Base-by-base conservation (phyloP, 2,329 filamentous ascomycete genomes). In the Beauveria varroae region DNA sequence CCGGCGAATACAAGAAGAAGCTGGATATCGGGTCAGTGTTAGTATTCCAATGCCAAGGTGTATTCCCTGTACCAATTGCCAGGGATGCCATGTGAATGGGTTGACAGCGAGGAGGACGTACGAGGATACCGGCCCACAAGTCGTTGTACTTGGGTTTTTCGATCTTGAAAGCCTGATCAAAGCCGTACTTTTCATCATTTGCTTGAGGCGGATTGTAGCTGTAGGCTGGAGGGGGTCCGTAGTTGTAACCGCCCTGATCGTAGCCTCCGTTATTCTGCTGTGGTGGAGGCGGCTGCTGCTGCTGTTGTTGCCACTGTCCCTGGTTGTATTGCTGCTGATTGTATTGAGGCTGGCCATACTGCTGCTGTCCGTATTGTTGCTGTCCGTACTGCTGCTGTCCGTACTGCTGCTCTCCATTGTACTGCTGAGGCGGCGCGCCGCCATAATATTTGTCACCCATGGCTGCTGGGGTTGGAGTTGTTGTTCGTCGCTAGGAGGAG, bases 91-190 rank as follows among this genome's bases (percentile, higher is more conserved):
- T 37, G 34, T 6, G 12, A 14, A 43, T 26, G 54, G 44, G 40
- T 26, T 6, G 22, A 30, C 20, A 12, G 44, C 16, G 37, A 20
- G 22, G 43, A 26, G 7, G 18, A 73, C 80, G 18, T 73, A 89
- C 87, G 70, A 97, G 77, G 46, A 96, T 76, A 4, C 89, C 92
- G 3, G 93, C 93, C 93, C 93, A 97, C 28, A 90, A 71, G 72
- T 98, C 93, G 69, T 97, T 91, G 76, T 83, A 96, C 73, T 93
- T 96, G n/a, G 91, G 91, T 65, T 79, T 86, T 57, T 90, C 84
- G 57, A 97, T 74, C 74, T 88, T 88, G 79, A 98, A 97, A 1
- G 86, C 84, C 69, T 97, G 83, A 22, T 93, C 86, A 71, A 96
- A 97, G 34, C 76, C 76, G 40, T 77, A 76, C 70, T 84, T 84